Evolutionary conservation across 1,284 basidiomycete genomes (phyloP).

Genomic region (Leccinum pseudoinsigne): DNA sequence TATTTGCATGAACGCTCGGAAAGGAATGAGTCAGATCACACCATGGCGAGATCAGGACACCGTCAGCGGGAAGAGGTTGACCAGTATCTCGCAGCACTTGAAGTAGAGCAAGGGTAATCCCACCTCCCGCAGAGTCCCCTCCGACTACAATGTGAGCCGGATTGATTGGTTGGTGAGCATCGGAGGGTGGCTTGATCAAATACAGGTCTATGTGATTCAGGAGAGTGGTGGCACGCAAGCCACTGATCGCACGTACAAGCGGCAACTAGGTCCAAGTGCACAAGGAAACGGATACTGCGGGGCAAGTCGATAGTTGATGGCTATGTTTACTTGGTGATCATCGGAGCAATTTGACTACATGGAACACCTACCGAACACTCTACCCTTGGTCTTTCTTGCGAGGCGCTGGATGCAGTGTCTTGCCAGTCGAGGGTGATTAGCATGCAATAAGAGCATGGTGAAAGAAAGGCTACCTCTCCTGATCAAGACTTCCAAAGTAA

Average conservation of each 20-base stretch:
- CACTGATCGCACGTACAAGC: conserved; percentile 55
- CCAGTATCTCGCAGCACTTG: conserved; percentile 90
- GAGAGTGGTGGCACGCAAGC: background rate
- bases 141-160: conserved; percentile 84
- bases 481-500: conserved; percentile 81
- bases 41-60: conserved; percentile 87
- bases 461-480: conserved; percentile 53
- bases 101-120: conserved; percentile 80
- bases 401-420: conserved; percentile 84
- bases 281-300: conserved; percentile 98
- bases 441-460: conserved; percentile 10
- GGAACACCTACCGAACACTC: conserved; percentile 69
- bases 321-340: conserved; percentile 37
- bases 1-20: conserved; percentile 85
- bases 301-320: conserved; percentile 88
- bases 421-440: conserved; percentile 14
- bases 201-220: conserved; percentile 42
- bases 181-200: conserved; percentile 63
- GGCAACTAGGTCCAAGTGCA: conserved; percentile 80
- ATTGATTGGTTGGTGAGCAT: conserved; percentile 77
- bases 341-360: background rate
- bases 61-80: conserved; percentile 84
- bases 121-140: conserved; percentile 96
- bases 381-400: conserved; percentile 88
- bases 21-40: conserved; percentile 96